Evolutionary conservation across 2,329 filamentous ascomycete genomes (phyloP), one percentile per base, ranked within the genome.

Genomic region (Atkinsonella hypoxylon): DNA sequence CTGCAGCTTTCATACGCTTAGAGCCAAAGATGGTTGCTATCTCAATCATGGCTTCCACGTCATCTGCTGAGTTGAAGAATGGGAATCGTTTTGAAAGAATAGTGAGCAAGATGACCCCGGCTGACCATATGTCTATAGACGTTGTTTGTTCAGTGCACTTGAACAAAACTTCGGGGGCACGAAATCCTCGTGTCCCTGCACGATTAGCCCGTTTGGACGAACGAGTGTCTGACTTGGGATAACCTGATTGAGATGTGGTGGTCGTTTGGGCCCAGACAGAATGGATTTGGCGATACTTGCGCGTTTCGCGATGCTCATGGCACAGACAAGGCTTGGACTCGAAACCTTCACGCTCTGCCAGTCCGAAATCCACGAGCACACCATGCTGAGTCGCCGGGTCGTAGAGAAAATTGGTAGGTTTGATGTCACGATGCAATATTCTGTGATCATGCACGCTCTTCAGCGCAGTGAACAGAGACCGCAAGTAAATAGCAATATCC

Each of bases 41-140:
- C 67, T 98, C 93, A 58, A 98, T 91, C 78, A 96, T 85, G 48
- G 93, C 93, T 63, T 98, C 93, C 45, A 98, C 86, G 61, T 98
- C 93, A 65, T 98, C 93, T n/a, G 89, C 85, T 44, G 88, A 95
- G 69, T 98, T 96, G 76, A 98, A 98, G 69, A 98, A 98, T 1
- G 93, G 93, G 61, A 98, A 98, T 4, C 93, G 83, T 51, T 86
- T 85, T 40, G 87, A 91, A 13, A 98, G 74, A 55, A 98, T 85
- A 0, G 93, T 98, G n/a, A 98, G 75, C 2, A 98, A 77, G 50
- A 98, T 95, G n/a, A 98, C 90, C 41, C 93, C 93, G 0, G 85
- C 90, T 22, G 89, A 95, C 93, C 93, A 98, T 57, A 98, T 85
- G 64, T 98, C 93, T 58, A 98, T 93, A 58, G 91, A 85, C 42